Base-by-base conservation (phyloP, 495 filamentous ascomycete species). In the Xylaria longipes region DNA sequence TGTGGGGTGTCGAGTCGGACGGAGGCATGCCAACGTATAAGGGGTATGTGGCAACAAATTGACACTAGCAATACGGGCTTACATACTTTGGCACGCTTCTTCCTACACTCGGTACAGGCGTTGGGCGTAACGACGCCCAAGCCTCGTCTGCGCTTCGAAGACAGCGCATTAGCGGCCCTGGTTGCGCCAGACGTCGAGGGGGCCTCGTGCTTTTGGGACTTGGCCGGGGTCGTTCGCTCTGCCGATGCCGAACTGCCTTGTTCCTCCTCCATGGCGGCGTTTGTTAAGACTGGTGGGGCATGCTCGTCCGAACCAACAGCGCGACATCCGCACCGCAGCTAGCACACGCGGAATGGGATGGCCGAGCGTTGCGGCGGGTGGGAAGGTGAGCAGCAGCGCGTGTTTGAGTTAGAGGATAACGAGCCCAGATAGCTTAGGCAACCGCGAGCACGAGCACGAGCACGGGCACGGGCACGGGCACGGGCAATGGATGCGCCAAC, bases 71-170 rank as follows among this genome's bases (percentile, higher is more conserved):
- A 50, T 25, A 25, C 39, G 22, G 41, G 27, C 29, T 71, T 31
- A 61, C 79, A 22, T 73, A 85, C 85, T 81, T 89, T 89, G 56
- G 85, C 84, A 68, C 87, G 82, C 69, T 87, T 89, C 79, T 89
- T 89, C 22, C 86, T 81, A 71, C 87, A 89, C 74, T 88, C 87
- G 35, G 84, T 88, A 74, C 87, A 89, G 1, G 87, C 87, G 69
- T 87, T 89, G 43, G 82, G 82, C 5, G 87, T 89, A 8, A 89
- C 86, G 8, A 87, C 75, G 17, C 86, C 86, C 5, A 85, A 72
- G 20, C 87, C 87, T 58, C 87, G 81, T 68, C 84, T 80, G 27
- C 85, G 74, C 72, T 84, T 86, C 5, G 83, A 83, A 7, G 79
- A 69, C 31, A 76, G 74, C 3, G 45, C 37, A 31, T 73, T 73